Evolutionary conservation across 371 early-diverging fungal species (phyloP), one percentile per base, ranked within the genome.

Genomic region (Mortierella sp.): DNA sequence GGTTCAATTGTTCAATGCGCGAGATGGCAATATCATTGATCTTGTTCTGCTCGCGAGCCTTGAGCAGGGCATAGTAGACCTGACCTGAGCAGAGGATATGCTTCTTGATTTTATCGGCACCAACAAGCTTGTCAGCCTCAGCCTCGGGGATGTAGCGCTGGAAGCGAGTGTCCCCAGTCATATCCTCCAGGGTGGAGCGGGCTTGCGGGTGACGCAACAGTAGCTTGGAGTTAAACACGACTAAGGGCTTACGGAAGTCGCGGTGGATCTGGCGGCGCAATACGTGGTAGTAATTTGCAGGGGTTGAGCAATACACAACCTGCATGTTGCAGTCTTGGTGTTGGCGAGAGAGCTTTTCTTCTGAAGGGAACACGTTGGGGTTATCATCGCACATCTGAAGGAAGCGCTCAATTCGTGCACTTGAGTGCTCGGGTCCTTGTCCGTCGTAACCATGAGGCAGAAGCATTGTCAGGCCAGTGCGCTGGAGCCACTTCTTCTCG

Each of bases 371-470:
- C 34, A 80, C 66, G 83, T 88, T 91, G 28, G 97, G 97, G 79
- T 96, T 91, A 76, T 97, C 96, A 82, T 97, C 96, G 82, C 93
- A 92, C 71, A 97, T 82, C 80, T 95, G 95, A 61, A 98, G 86
- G 82, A 92, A 98, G 64, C 98, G 94, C 83, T 98, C 98, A 54
- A 97, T 85, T 69, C 98, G 90, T 38, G 95, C 88, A 26, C 94
- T 94, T 30, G 95, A 95, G 84, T 98, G 98, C 81, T 98, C 98
- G 19, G 98, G 97, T 30, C 98, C 98, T 83, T 95, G 95, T 58
- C 98, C 98, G 80, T 98, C 98, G 72, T 94, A 98, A 64, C 98
- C 98, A 84, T 98, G 98, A 14, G 98, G 98, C 54, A 98, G 84
- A 39, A 95, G 85, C 85, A 97, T 82, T 26, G 93, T 90, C 72